Evolutionary conservation across 2,329 filamentous ascomycete species (phyloP).

Genomic region (Calonectria honghensis): DNA sequence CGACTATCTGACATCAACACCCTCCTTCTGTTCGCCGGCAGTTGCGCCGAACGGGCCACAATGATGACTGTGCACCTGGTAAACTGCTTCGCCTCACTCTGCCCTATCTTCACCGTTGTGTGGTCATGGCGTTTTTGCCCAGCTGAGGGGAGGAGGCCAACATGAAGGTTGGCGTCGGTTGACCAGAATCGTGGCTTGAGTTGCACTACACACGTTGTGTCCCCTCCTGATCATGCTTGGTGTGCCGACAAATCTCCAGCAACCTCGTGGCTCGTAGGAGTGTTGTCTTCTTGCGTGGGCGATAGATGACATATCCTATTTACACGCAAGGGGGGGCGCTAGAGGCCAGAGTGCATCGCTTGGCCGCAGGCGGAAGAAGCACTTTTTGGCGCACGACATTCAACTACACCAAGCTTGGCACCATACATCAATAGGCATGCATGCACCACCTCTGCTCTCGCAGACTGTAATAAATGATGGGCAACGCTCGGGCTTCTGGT

Average conservation of each 20-base stretch:
- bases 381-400: slow-evolving; percentile 44
- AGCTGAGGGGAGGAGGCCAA: slow-evolving; percentile 36
- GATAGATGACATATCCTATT: slow-evolving; percentile 28
- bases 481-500: slow-evolving; percentile 19
- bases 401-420: slow-evolving; percentile 33
- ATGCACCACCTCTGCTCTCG: slow-evolving; percentile 1
- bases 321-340: slow-evolving; percentile 39
- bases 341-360: slow-evolving; percentile 45
- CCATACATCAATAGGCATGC: slow-evolving; percentile 11
- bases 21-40: slow-evolving; percentile 41
- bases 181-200: slow-evolving; percentile 46
- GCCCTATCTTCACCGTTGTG: slow-evolving; percentile 33
- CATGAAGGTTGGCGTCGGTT: slow-evolving; percentile 48
- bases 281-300: slow-evolving; percentile 31
- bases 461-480: slow-evolving; percentile 26
- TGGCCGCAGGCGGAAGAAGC: slow-evolving; percentile 42
- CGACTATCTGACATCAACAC: slow-evolving; percentile 50
- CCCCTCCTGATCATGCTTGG: slow-evolving; percentile 41
- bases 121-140: slow-evolving; percentile 45
- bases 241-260: slow-evolving; percentile 46
- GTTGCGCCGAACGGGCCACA: slow-evolving; percentile 40
- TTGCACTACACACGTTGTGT: slow-evolving; percentile 47
- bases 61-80: slow-evolving; percentile 46
- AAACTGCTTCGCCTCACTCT: slow-evolving; percentile 28
- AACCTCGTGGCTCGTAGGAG: slow-evolving; percentile 23